Evolutionary conservation across 129 eudicot species (phyloP), one percentile per base, ranked within the genome.

Genomic region (Lactuca saligna): DNA sequence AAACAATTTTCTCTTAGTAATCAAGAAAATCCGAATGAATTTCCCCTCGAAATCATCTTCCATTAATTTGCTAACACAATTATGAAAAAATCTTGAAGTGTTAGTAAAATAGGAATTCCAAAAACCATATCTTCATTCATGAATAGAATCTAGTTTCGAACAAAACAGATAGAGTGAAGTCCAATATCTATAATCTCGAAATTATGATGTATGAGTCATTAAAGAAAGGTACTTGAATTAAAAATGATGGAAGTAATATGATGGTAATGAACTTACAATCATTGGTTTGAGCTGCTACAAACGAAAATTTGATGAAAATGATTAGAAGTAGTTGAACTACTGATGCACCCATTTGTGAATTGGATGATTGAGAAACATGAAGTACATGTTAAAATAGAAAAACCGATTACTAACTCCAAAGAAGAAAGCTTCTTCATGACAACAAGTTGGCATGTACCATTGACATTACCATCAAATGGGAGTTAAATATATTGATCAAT

Each of bases 181-280:
- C 4, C 39, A 48, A 62, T 4, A 6, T 4, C 39, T 35, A 35
- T 35, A 37, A 4, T 62, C 48, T 61, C 17, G 20, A 13, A 4
- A 35, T 14, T 9, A 2, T 7, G 12, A 57, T 32, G 11, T 9
- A 46, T 3, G 13, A 46, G 25, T 55, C 33, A 11, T 57, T 4
- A 57, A 17, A 17, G 7, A 13, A 16, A 8, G 8, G 44, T 56
- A 66, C 25, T 14, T 1, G 54, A 20, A 20, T 57, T 3, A 49
- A 57, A 57, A 57, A 17, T 29, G 37, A 56, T 56, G 37, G 4
- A 65, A 66, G 31, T 33, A 12, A 62, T 60, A 54, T 42, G 44
- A 69, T 35, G 31, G 16, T 34, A 14, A 13, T 46, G 32, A 46
- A 78, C 82, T 79, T 76, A 85, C 91, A 63, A 74, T 85, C 91